These are phyloP conservation scores for Penicillium sp. DNA, from an alignment of 2,329 filamentous ascomycete species.

Conservation along the genomic window DNA sequence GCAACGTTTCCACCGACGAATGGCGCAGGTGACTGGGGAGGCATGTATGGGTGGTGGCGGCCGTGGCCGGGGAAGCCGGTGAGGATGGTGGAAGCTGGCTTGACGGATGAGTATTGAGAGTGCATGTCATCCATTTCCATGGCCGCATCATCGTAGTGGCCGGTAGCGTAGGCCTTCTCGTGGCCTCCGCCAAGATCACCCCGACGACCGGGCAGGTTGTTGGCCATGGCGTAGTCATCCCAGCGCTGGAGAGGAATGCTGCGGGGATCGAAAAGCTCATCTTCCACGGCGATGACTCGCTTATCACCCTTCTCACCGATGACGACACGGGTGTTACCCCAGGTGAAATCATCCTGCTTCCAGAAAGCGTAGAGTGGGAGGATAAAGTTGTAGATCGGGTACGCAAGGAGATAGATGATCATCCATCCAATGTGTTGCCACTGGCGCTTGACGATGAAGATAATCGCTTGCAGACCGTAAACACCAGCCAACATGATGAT, in stretches of 20 bases:
- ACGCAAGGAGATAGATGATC: slow-evolving; percentile 97
- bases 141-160: slow-evolving; percentile 72
- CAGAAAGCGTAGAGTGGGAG: slow-evolving; percentile 98
- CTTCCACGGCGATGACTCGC: slow-evolving; percentile 80
- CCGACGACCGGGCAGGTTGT: slow-evolving; percentile 88
- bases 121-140: slow-evolving; percentile 96
- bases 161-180: slow-evolving; percentile 54
- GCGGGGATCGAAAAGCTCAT: slow-evolving; percentile 85
- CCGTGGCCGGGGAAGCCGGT: slow-evolving; percentile 74
- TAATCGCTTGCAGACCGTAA: slow-evolving; percentile 92
- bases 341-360: slow-evolving; percentile 98
- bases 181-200: slow-evolving; percentile 68
- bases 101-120: slow-evolving; percentile 90
- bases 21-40: slow-evolving; percentile 77
- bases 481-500: slow-evolving; percentile 86
- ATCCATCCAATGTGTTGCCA: slow-evolving; percentile 99
- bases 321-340: slow-evolving; percentile 98
- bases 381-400: slow-evolving; percentile 88
- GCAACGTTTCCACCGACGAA: slow-evolving; percentile 57
- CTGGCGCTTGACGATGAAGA: slow-evolving; percentile 95
- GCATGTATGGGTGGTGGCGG: slow-evolving; percentile 68
- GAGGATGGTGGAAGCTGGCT: slow-evolving; percentile 81
- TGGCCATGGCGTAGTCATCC: slow-evolving; percentile 89
- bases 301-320: slow-evolving; percentile 91
- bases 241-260: slow-evolving; percentile 93